phyloP scores from a whole-genome alignment of 2,329 filamentous ascomycete species.

The Diaporthe citriasiana region DNA sequence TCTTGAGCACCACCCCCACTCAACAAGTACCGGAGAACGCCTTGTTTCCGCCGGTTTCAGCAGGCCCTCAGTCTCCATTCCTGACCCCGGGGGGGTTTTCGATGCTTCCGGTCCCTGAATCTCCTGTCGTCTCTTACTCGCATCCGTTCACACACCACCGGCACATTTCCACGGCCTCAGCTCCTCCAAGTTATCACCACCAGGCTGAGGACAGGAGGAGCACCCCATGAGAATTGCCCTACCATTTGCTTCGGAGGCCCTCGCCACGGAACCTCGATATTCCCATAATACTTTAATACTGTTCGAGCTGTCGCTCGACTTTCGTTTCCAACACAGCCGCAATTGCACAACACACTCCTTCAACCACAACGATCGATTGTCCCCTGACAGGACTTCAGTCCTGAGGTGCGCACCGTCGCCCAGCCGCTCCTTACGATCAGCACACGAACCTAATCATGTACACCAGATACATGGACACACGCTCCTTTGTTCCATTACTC shows the following conservation, averaged over 20 bases:
- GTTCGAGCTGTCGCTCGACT: constrained; percentile 48
- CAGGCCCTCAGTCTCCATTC: constrained; percentile 60
- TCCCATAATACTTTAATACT: constrained; percentile 46
- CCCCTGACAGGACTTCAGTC: neutral
- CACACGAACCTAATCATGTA: constrained; percentile 48
- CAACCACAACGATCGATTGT: constrained; percentile 31
- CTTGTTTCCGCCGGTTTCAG: constrained; percentile 54
- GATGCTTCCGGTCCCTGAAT: constrained; percentile 62
- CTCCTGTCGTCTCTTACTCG: constrained; percentile 54
- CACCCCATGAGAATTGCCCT: constrained; percentile 44
- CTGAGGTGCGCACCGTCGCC: constrained; percentile 12
- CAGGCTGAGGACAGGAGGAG: constrained; percentile 54
- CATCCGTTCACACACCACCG: constrained; percentile 52
- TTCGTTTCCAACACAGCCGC: constrained; percentile 50
- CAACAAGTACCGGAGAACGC: constrained; percentile 61
- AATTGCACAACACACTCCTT: constrained; percentile 51
- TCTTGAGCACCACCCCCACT: constrained; percentile 58
- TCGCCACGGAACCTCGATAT: constrained; percentile 39
- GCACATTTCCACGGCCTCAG: constrained; percentile 55
- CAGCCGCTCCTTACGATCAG: constrained; percentile 49
- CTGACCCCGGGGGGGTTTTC: constrained; percentile 58
- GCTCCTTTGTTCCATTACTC: constrained; percentile 47
- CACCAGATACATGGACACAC: constrained; percentile 52
- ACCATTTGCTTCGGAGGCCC: constrained; percentile 40
- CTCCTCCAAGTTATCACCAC: constrained; percentile 51